A percentile compares a stretch with the other conserved stretches of the same genome.
Conservation (phyloP, 177 flowering plant genomes). For the Vitis hybrid region DNA sequence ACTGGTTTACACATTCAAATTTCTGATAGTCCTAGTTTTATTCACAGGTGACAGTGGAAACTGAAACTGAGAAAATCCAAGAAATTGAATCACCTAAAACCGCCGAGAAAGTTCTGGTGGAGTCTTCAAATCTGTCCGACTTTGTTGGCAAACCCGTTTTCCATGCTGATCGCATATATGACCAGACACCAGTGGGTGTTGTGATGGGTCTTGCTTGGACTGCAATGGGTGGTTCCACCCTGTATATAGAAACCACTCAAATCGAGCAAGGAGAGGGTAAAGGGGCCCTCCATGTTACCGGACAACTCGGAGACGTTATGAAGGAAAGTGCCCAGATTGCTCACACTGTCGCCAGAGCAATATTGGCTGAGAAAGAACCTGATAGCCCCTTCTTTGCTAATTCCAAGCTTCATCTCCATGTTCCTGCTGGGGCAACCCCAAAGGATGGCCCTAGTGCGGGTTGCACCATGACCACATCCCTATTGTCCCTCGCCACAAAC, state of each 20-base stretch:
- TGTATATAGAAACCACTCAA: constrained; percentile 77
- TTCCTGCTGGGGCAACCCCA: constrained; percentile 96
- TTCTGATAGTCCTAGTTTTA: background rate
- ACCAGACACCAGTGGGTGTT: constrained; percentile 85
- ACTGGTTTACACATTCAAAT: background rate
- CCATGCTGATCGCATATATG: constrained; percentile 89
- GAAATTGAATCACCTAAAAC: constrained; percentile 36
- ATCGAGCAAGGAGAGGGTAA: constrained; percentile 90
- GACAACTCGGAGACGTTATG: constrained; percentile 99
- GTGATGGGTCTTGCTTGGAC: constrained; percentile 99
- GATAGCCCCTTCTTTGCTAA: constrained; percentile 66
- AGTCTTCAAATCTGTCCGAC: constrained; percentile 63
- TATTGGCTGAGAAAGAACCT: constrained; percentile 70
- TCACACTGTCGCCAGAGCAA: constrained; percentile 76
- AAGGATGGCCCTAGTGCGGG: constrained; percentile 99
- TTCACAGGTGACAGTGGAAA: constrained; percentile 40
- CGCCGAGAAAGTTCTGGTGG: constrained; percentile 58
- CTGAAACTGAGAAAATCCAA: constrained; percentile 28
- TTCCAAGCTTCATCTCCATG: constrained; percentile 91
- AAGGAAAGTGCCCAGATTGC: constrained; percentile 98
- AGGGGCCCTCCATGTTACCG: constrained; percentile 81
- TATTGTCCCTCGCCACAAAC: constrained; percentile 82
- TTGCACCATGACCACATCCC: constrained; percentile 97
- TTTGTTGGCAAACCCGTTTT: constrained; percentile 97
- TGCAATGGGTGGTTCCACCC: constrained; percentile 98